Evolutionary conservation across 2,329 filamentous ascomycete genomes (phyloP).

Genomic region (Lachnellula hyalina): DNA sequence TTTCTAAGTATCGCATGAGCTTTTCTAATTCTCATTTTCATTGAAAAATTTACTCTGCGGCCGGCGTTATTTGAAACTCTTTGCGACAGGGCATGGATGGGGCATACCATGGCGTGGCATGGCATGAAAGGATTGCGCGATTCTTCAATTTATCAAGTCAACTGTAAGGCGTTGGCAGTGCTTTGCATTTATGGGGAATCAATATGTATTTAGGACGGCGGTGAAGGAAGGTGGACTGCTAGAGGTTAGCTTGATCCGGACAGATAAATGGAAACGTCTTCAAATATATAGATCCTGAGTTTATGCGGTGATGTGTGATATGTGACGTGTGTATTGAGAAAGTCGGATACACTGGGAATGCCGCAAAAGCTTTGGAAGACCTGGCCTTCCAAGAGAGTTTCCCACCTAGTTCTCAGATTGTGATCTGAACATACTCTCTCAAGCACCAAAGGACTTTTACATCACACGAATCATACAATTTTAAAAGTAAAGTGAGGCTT

Average conservation of each 20-base stretch:
- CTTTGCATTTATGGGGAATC: background rate
- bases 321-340: too few relatives aligned
- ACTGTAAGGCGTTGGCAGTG: background rate
- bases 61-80: background rate
- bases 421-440: too few relatives aligned
- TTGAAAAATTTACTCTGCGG: background rate
- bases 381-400: background rate
- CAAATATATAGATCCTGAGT: background rate
- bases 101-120: background rate
- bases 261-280: background rate
- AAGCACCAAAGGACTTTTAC: too few relatives aligned
- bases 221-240: background rate
- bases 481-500: too few relatives aligned
- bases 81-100: background rate
- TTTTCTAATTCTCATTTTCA: background rate
- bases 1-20: background rate
- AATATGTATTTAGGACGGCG: background rate
- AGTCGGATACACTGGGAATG: background rate
- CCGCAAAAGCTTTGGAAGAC: background rate
- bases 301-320: background rate
- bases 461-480: too few relatives aligned
- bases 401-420: too few relatives aligned
- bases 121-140: background rate
- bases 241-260: background rate
- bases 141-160: background rate